phyloP scores from a whole-genome alignment of 2,329 filamentous ascomycete species.

The Pseudogymnoascus destructans region DNA sequence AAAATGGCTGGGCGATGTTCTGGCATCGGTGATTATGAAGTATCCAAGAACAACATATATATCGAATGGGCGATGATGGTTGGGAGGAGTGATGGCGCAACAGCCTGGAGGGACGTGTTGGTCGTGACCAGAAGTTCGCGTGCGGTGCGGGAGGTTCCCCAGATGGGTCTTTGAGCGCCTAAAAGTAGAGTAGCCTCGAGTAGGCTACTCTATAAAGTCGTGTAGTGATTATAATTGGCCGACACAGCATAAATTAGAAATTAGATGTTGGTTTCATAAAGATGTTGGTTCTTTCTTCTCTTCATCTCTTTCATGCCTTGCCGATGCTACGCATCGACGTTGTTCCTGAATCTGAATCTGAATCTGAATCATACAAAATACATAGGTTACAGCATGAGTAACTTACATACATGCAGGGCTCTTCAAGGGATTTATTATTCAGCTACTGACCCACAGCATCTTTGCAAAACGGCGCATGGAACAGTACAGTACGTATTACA shows the following conservation, averaged over 20 bases:
- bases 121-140: constrained; percentile 9
- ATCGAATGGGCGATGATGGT: not conserved
- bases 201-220: not conserved
- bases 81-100: not conserved
- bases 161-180: not conserved
- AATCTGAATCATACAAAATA: not conserved
- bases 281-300: not conserved
- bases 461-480: not conserved
- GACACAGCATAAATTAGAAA: constrained; percentile 2
- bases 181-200: constrained; percentile 3
- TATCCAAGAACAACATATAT: constrained; percentile 4
- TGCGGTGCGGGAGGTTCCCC: not conserved
- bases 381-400: not conserved
- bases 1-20: not conserved
- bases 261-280: not conserved
- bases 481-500: not conserved
- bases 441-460: not conserved
- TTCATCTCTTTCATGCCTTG: not conserved
- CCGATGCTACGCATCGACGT: constrained; percentile 1
- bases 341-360: constrained; percentile 9
- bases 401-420: constrained; percentile 5
- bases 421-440: not conserved
- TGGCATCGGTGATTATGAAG: constrained; percentile 3
- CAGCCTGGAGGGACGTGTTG: constrained; percentile 3
- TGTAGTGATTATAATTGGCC: constrained; percentile 4